Evolutionary conservation across 2,329 filamentous ascomycete species (phyloP).

Genomic region (Ophidiomyces ophidiicola): DNA sequence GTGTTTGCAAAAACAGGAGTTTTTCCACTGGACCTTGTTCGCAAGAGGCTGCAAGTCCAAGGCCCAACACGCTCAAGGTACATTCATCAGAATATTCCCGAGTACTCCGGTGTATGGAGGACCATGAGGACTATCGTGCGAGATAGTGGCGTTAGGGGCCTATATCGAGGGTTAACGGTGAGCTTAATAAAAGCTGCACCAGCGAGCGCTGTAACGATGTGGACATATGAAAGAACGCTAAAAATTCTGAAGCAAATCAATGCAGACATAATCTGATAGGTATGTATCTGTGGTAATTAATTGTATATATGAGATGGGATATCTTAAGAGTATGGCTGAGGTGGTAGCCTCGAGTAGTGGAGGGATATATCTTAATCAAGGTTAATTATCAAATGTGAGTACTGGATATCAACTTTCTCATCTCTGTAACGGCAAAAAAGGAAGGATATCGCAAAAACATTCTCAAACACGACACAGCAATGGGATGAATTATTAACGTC

Average conservation of each 20-base stretch:
- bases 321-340: background rate
- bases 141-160: slow-evolving; percentile 61
- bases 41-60: slow-evolving; percentile 90
- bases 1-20: slow-evolving; percentile 76
- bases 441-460: slow-evolving; percentile 10
- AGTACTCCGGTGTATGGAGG: slow-evolving; percentile 56
- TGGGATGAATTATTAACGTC: slow-evolving; percentile 2
- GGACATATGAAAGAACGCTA: slow-evolving; percentile 77
- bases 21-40: slow-evolving; percentile 83
- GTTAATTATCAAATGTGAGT: slow-evolving; percentile 10
- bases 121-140: slow-evolving; percentile 57
- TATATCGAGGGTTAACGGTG: slow-evolving; percentile 81
- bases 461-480: slow-evolving; percentile 6
- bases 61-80: slow-evolving; percentile 71
- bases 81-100: slow-evolving; percentile 75
- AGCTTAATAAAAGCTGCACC: slow-evolving; percentile 88
- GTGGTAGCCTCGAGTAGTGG: no score
- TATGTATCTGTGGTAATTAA: background rate
- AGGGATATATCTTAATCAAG: slow-evolving; percentile 6
- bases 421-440: slow-evolving; percentile 10
- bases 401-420: slow-evolving; percentile 10
- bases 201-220: slow-evolving; percentile 84
- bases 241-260: slow-evolving; percentile 41
- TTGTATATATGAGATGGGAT: background rate
- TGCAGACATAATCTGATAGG: background rate